Evolutionary conservation across 805 yeast species (phyloP).

Genomic region (Yarrowia osloensis): DNA sequence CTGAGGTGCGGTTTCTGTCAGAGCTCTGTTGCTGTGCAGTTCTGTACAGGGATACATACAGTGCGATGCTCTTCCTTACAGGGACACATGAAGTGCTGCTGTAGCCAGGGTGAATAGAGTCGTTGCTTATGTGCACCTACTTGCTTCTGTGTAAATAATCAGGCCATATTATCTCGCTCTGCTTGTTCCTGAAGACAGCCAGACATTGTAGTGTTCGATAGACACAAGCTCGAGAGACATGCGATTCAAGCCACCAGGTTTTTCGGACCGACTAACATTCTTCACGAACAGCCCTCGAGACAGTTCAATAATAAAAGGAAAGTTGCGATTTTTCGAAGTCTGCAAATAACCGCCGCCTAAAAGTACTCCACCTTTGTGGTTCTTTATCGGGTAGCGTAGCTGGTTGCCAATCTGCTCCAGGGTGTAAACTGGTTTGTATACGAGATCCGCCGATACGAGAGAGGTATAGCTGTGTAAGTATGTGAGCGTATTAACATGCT

Average conservation of each 20-base stretch:
- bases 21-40: too few species aligned
- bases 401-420: neutral
- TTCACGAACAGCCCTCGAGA: neutral
- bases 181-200: neutral
- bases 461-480: too few species aligned
- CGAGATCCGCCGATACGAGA: too few species aligned
- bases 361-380: neutral
- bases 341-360: neutral
- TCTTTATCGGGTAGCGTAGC: neutral
- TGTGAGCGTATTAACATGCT: too few species aligned
- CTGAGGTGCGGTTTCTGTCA: too few species aligned
- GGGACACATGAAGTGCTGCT: neutral
- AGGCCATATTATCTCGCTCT: neutral
- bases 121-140: neutral
- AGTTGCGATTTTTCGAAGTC: too few species aligned
- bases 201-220: neutral
- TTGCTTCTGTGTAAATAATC: neutral
- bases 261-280: neutral
- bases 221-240: neutral
- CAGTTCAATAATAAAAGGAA: neutral
- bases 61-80: too few species aligned
- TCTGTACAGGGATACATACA: too few species aligned
- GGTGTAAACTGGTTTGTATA: neutral
- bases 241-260: neutral
- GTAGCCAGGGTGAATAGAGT: neutral